Base-by-base conservation (phyloP, 768 basidiomycete species). In the Pleurotus pulmonarius region DNA sequence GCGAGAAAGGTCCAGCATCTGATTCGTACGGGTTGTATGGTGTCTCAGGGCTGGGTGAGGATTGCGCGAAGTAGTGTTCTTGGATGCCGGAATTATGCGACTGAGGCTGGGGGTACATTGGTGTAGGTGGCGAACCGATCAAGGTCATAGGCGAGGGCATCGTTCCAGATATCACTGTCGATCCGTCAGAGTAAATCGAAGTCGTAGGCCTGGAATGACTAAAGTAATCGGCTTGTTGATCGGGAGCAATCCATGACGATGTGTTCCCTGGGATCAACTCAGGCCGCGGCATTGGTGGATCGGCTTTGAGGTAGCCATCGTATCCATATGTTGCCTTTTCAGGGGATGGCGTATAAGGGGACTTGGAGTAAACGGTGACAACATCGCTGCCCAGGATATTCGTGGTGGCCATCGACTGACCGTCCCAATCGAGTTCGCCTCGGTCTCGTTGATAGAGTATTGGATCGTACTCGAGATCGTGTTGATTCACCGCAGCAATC, bases 341-440 rank as follows among this genome's bases (percentile, higher is more conserved):
- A 25, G 51, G 39, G 5, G 38, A 40, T 22, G 51, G 51, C 37
- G 39, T 53, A 8, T 40, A 53, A 4, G 51, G 73, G 7, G 73
- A 71, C 59, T 76, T 78, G 41, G 73, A 66, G 16, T 71, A 70
- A 15, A 76, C 67, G 1, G 79, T 75, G 1, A 70, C 66, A 24
- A 71, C 70, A 53, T 76, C 75, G 43, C 81, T 79, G 34, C 65
- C 68, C 44, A 88, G 72, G 46, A 85, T 64, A 25, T 75, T 78
- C 0, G 80, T 77, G 2, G 51, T 40, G 9, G 51, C 39, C 56
- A 85, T 67, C 2, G 85, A 86, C 22, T 80, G 78, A 47, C 75
- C 73, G 57, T 90, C 88, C 82, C 84, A 86, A 60, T 87, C 86
- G 22, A 79, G 66, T 64, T 88, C 84, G 38, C 84, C 83, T 52